Conservation (phyloP, 345 rosid genomes). For the Bruguiera parviflora region DNA sequence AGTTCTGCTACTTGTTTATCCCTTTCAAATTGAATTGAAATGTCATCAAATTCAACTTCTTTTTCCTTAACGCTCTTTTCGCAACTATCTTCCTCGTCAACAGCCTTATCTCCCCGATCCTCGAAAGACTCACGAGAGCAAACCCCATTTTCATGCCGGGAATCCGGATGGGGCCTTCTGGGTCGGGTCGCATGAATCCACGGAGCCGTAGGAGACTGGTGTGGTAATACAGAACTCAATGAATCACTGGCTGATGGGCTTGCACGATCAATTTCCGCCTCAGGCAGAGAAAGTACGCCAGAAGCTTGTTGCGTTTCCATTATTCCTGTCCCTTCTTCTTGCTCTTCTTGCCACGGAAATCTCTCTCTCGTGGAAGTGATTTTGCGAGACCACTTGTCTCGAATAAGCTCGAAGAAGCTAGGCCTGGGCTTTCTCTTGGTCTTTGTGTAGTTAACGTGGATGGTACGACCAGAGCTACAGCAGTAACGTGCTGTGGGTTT, state of each 20-base stretch:
- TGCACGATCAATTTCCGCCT: constrained; percentile 23
- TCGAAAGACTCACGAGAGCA: constrained; percentile 3
- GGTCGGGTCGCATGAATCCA: constrained; percentile 53
- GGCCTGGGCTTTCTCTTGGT: constrained; percentile 57
- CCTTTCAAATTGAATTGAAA: neutral
- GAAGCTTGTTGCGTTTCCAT: constrained; percentile 22
- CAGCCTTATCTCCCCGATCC: constrained; percentile 9
- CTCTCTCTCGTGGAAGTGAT: constrained; percentile 43
- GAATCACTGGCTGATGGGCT: constrained; percentile 22
- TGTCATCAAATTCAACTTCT: constrained; percentile 7
- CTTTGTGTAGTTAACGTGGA: constrained; percentile 21
- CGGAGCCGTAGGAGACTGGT: constrained; percentile 42
- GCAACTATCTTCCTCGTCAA: neutral
- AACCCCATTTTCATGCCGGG: constrained; percentile 16
- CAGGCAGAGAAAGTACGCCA: constrained; percentile 17
- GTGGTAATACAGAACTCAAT: constrained; percentile 29
- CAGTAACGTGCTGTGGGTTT: constrained; percentile 24
- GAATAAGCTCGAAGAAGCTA: constrained; percentile 67
- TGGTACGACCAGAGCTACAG: constrained; percentile 24
- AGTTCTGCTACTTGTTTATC: constrained; percentile 12
- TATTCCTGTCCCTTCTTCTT: constrained; percentile 18
- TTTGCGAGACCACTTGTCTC: constrained; percentile 63
- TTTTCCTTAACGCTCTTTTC: neutral
- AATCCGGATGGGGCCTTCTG: constrained; percentile 24
- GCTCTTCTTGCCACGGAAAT: constrained; percentile 67